Evolutionary conservation across 352 stramenopile genomes (phyloP).

Genomic region (Elongisporangium undulatum): DNA sequence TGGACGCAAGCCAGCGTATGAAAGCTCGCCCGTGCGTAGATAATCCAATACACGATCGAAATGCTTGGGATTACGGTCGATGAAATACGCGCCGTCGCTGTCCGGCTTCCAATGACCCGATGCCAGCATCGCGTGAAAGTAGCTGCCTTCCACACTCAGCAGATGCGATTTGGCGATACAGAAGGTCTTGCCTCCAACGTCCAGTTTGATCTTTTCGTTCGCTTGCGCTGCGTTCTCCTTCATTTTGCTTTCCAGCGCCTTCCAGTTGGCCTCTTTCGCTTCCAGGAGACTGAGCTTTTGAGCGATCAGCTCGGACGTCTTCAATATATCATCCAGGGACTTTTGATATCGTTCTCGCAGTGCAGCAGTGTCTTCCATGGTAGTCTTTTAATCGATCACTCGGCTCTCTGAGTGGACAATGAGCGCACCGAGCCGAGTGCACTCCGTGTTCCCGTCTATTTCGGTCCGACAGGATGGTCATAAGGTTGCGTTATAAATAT

Average conservation of each 20-base stretch:
- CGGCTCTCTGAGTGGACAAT: too few species aligned
- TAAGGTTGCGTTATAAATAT: too few species aligned
- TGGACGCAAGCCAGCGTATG: background rate
- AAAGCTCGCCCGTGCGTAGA: background rate
- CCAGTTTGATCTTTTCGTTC: slow-evolving; percentile 4
- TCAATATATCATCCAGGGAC: background rate
- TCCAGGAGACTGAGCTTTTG: background rate
- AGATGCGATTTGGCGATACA: background rate
- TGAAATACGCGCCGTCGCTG: background rate
- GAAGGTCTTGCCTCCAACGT: slow-evolving; percentile 5
- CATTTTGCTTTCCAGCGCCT: background rate
- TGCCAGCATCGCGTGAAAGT: background rate
- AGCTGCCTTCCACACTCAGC: background rate
- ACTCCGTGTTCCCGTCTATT: too few species aligned
- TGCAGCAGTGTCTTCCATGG: too few species aligned
- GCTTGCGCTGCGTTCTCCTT: background rate
- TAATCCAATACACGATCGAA: slow-evolving; percentile 1
- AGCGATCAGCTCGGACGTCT: too few species aligned
- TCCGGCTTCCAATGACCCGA: background rate
- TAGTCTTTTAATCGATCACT: too few species aligned
- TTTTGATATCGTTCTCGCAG: too few species aligned
- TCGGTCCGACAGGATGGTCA: too few species aligned
- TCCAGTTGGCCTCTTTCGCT: background rate
- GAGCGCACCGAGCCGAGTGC: too few species aligned
- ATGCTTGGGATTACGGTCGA: background rate